A percentile compares a stretch with the other conserved stretches of the same genome.
phyloP scores from a whole-genome alignment of 2,329 filamentous ascomycete species.

The Nemania sp. region DNA sequence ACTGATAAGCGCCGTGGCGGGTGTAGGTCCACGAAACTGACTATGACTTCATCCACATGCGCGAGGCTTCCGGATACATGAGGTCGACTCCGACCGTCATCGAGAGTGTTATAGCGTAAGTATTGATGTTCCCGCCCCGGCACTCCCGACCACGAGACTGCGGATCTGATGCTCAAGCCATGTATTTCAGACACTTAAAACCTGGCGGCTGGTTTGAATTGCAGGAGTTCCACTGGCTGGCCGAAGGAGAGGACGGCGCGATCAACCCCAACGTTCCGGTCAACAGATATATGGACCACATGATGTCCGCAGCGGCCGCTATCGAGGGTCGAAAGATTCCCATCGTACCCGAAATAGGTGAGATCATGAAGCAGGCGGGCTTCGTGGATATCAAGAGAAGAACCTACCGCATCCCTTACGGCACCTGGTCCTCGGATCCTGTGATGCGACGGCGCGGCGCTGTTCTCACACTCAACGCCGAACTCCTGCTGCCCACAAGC shows the following conservation, averaged over 20 bases:
- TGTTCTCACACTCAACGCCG: slow-evolving; percentile 35
- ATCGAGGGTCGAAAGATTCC: slow-evolving; percentile 41
- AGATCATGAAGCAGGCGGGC: slow-evolving; percentile 40
- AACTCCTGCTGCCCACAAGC: slow-evolving; percentile 26
- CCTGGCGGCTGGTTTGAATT: slow-evolving; percentile 41
- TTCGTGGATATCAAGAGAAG: slow-evolving; percentile 47
- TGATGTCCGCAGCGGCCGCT: slow-evolving; percentile 36
- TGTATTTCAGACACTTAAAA: slow-evolving; percentile 31
- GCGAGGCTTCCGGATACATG: slow-evolving; percentile 29
- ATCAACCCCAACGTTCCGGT: slow-evolving; percentile 35
- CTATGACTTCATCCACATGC: slow-evolving; percentile 35
- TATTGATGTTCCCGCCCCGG: neutral
- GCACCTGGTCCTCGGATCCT: slow-evolving; percentile 52
- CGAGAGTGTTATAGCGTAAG: slow-evolving; percentile 30
- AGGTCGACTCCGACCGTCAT: slow-evolving; percentile 27
- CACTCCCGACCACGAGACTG: neutral
- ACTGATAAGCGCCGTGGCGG: slow-evolving; percentile 2
- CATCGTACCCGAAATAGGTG: slow-evolving; percentile 38
- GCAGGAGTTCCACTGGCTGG: slow-evolving; percentile 38
- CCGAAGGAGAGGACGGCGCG: slow-evolving; percentile 36
- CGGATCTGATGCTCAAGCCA: slow-evolving; percentile 14
- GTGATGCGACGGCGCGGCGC: slow-evolving; percentile 50
- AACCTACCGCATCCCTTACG: slow-evolving; percentile 52
- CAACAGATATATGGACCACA: slow-evolving; percentile 38
- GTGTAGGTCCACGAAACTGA: slow-evolving; percentile 28